A percentile compares a stretch with the other conserved stretches of the same genome.
Conservation (phyloP, 345 rosid species). For the Pistacia vera region DNA sequence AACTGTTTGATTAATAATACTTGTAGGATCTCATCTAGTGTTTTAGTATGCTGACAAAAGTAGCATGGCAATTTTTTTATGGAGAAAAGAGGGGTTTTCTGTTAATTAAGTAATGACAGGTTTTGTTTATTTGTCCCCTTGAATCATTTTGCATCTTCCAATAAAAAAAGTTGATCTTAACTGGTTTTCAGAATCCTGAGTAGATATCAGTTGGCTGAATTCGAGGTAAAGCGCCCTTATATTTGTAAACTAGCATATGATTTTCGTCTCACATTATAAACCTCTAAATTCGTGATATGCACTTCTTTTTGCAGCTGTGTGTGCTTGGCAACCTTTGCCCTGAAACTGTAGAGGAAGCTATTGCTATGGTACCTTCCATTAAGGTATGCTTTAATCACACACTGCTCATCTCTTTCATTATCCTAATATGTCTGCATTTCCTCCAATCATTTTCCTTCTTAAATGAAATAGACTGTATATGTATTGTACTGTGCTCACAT, state of each 20-base stretch:
- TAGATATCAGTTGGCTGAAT: constrained; percentile 86
- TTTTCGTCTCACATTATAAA: constrained; percentile 4
- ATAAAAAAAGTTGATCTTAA: constrained; percentile 45
- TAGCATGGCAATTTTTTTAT: background rate
- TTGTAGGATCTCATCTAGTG: background rate
- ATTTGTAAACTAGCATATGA: background rate
- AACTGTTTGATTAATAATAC: background rate
- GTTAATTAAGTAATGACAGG: background rate
- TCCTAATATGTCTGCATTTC: background rate
- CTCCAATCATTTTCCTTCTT: background rate
- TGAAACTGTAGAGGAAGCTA: constrained; percentile 97
- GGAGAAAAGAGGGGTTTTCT: background rate
- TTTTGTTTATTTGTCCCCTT: background rate
- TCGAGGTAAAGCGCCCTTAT: constrained; percentile 60
- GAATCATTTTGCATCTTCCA: constrained; percentile 1
- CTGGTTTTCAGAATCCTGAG: constrained; percentile 72
- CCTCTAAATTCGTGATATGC: constrained; percentile 1
- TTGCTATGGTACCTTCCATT: constrained; percentile 96
- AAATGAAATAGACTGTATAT: background rate
- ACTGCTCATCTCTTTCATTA: background rate
- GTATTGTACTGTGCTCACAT: background rate
- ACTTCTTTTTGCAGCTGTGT: constrained; percentile 65
- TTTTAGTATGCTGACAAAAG: background rate
- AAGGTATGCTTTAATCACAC: constrained; percentile 48
- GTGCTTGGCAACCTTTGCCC: constrained; percentile 99